phyloP scores from a whole-genome alignment of 1,284 basidiomycete species.

The Fomitiporia mediterranea region DNA sequence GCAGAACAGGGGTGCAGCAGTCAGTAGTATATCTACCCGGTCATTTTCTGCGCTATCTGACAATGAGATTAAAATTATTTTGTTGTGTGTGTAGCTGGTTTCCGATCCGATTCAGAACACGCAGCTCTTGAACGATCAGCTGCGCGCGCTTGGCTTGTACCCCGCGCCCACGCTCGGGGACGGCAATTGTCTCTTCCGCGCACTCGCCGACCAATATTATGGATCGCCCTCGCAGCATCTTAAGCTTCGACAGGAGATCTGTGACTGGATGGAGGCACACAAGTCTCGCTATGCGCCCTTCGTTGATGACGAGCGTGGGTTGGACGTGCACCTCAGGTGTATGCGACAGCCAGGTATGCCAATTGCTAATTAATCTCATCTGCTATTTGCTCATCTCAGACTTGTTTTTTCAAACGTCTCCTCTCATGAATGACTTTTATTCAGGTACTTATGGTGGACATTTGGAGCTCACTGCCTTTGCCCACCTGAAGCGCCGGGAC shows the following conservation, averaged over 20 bases:
- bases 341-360: conserved; percentile 71
- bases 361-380: conserved; percentile 15
- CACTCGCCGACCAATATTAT: conserved; percentile 76
- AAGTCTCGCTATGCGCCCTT: conserved; percentile 79
- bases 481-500: conserved; percentile 70
- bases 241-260: conserved; percentile 69
- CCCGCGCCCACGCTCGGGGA: conserved; percentile 77
- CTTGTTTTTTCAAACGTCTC: too few relatives aligned
- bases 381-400: conserved; percentile 2
- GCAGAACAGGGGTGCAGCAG: conserved; percentile 21
- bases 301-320: conserved; percentile 80
- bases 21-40: conserved; percentile 13
- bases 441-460: conserved; percentile 87
- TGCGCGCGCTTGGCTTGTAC: conserved; percentile 71
- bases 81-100: conserved; percentile 39
- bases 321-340: conserved; percentile 64
- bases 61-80: conserved; percentile 1
- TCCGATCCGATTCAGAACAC: conserved; percentile 63
- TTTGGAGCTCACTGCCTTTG: conserved; percentile 86
- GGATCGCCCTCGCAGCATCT: conserved; percentile 70
- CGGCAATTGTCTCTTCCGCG: conserved; percentile 86
- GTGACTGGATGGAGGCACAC: conserved; percentile 74
- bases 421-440: conserved; percentile 1
- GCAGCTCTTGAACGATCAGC: conserved; percentile 59
- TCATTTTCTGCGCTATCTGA: conserved; percentile 2